phyloP scores from a whole-genome alignment of 208 protist species.

The Trypanosoma mega region DNA sequence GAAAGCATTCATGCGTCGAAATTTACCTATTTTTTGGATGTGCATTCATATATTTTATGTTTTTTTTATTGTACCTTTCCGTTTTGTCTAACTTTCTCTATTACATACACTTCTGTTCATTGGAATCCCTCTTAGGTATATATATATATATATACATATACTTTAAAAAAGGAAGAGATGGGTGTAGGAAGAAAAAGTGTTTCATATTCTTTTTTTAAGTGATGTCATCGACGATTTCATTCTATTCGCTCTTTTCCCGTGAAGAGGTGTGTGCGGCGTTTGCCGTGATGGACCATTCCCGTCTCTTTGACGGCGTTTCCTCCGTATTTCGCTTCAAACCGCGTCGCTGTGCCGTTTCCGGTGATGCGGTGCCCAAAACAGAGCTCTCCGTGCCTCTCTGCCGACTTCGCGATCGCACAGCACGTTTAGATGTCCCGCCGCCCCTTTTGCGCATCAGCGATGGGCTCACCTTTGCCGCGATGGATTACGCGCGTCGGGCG shows the following conservation, averaged over 20 bases:
- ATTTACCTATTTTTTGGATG: too few species aligned
- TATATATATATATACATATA: conserved; percentile 5
- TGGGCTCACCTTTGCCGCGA: conserved; percentile 34
- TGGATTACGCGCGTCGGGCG: conserved; percentile 28
- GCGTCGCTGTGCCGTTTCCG: background rate
- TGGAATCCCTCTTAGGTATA: background rate
- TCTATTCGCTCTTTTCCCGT: conserved; percentile 28
- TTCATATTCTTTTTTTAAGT: conserved; percentile 12
- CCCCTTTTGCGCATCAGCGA: conserved; percentile 34
- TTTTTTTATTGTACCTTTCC: background rate
- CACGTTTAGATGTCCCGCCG: conserved; percentile 26
- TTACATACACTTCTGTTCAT: background rate
- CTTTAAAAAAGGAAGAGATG: background rate
- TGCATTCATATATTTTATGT: background rate
- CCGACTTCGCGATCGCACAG: conserved; percentile 9
- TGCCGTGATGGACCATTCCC: conserved; percentile 28
- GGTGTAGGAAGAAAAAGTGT: too few species aligned
- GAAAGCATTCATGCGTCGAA: too few species aligned
- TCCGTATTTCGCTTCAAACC: conserved; percentile 13
- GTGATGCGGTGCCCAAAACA: conserved; percentile 1
- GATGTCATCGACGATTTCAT: conserved; percentile 5
- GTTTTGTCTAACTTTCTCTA: background rate
- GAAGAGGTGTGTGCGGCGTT: conserved; percentile 41
- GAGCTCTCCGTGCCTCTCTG: conserved; percentile 21
- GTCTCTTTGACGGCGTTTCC: conserved; percentile 20